phyloP scores from a whole-genome alignment of 345 rosid genomes.

The Populus ilicifolia region DNA sequence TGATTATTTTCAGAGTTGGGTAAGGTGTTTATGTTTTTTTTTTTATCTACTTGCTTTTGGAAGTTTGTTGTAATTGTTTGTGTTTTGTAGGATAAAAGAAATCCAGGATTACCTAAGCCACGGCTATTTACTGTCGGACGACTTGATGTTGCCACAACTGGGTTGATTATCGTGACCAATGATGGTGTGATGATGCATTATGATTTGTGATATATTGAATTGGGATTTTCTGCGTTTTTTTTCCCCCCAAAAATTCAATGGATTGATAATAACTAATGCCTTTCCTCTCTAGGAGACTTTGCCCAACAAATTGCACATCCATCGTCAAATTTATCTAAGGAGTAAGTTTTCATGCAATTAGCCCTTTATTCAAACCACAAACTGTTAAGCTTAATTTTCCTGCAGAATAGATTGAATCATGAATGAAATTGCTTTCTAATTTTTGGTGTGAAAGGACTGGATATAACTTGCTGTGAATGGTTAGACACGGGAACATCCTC shows the following conservation, averaged over 20 bases:
- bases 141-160: slow-evolving; percentile 92
- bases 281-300: slow-evolving; percentile 64
- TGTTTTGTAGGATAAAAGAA: slow-evolving; percentile 51
- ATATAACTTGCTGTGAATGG: background rate
- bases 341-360: slow-evolving; percentile 45
- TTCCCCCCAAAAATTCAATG: background rate
- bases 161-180: slow-evolving; percentile 80
- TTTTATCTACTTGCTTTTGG: background rate
- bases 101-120: slow-evolving; percentile 72
- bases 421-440: background rate
- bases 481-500: background rate
- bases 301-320: slow-evolving; percentile 87
- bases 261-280: slow-evolving; percentile 1
- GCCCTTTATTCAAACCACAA: background rate
- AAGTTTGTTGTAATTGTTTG: slow-evolving; percentile 8
- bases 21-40: slow-evolving; percentile 21
- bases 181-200: slow-evolving; percentile 47
- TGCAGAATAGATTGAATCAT: background rate
- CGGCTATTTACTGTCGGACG: slow-evolving; percentile 95
- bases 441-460: background rate
- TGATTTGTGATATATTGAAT: background rate
- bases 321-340: slow-evolving; percentile 73
- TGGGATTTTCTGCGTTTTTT: background rate
- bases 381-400: background rate
- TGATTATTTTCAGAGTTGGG: slow-evolving; percentile 71